phyloP scores from a whole-genome alignment of 768 basidiomycete species.

The Rickenella mellea region DNA sequence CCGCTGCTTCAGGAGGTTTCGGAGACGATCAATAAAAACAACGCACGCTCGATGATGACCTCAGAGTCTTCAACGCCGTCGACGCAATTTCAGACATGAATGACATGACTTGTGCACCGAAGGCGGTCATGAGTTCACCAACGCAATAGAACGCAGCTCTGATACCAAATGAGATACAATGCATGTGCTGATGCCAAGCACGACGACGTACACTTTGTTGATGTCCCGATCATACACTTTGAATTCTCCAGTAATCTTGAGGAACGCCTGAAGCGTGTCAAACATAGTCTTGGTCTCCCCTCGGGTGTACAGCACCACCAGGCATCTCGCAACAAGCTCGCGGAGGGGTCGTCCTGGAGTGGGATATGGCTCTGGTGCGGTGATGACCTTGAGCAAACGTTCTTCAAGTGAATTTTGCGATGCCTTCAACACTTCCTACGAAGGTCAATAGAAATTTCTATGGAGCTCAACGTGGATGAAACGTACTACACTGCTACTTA shows the following conservation, averaged over 20 bases:
- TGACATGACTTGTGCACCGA: constrained; percentile 91
- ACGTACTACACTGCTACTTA: constrained; percentile 43
- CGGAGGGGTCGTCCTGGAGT: constrained; percentile 81
- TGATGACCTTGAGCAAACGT: constrained; percentile 56
- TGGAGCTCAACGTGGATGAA: background rate
- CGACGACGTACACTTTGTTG: constrained; percentile 50
- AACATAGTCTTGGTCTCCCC: constrained; percentile 82
- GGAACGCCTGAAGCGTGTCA: constrained; percentile 71
- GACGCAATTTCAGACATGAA: constrained; percentile 79
- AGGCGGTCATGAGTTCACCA: constrained; percentile 79
- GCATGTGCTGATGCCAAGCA: background rate
- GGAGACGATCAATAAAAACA: background rate
- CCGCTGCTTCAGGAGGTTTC: constrained; percentile 5
- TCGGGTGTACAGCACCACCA: constrained; percentile 62
- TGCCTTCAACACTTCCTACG: constrained; percentile 58
- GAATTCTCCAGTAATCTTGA: constrained; percentile 65
- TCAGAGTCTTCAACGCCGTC: constrained; percentile 57
- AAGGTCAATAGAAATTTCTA: background rate
- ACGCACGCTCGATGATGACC: constrained; percentile 59
- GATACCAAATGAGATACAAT: constrained; percentile 4
- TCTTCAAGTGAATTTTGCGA: constrained; percentile 54
- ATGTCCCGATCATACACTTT: constrained; percentile 57
- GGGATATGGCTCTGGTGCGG: constrained; percentile 59
- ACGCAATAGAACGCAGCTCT: constrained; percentile 83
- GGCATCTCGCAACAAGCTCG: constrained; percentile 67